phyloP scores from a whole-genome alignment of 1,139 yeast species.

The Hanseniaspora uvarum region DNA sequence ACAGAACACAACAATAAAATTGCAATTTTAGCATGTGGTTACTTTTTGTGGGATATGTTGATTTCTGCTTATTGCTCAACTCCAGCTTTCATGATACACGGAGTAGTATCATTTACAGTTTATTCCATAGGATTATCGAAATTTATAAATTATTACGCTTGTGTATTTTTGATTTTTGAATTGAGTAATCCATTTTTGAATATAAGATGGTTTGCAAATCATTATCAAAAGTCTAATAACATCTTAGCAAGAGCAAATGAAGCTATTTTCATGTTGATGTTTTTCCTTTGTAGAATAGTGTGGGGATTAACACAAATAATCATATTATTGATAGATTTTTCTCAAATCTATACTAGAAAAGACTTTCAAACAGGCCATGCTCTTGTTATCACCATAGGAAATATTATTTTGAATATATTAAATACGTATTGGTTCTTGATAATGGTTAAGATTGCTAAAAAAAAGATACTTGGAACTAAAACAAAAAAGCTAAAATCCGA shows the following conservation, averaged over 20 bases:
- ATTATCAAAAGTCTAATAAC: constrained; percentile 39
- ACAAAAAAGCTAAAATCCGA: constrained; percentile 18
- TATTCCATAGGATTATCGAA: constrained; percentile 58
- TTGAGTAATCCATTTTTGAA: constrained; percentile 88
- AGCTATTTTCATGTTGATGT: constrained; percentile 51
- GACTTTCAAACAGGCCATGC: constrained; percentile 41
- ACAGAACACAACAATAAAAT: constrained; percentile 69
- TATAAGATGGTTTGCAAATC: constrained; percentile 79
- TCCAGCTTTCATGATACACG: constrained; percentile 76
- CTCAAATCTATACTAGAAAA: constrained; percentile 34
- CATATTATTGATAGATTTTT: constrained; percentile 46
- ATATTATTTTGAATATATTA: constrained; percentile 53
- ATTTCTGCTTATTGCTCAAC: constrained; percentile 53
- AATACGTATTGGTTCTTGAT: constrained; percentile 73
- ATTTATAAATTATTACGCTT: constrained; percentile 73
- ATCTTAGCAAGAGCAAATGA: constrained; percentile 46
- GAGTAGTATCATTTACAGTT: constrained; percentile 68
- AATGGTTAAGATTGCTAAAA: constrained; percentile 64
- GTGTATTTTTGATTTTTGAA: constrained; percentile 77
- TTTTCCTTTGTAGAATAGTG: constrained; percentile 66
- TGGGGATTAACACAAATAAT: constrained; percentile 79
- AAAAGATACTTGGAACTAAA: constrained; percentile 30
- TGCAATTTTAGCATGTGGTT: constrained; percentile 63
- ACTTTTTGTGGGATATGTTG: constrained; percentile 82
- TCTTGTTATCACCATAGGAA: constrained; percentile 46